Evolutionary conservation across 1,284 basidiomycete species (phyloP).

Genomic region (Melampsora americana): DNA sequence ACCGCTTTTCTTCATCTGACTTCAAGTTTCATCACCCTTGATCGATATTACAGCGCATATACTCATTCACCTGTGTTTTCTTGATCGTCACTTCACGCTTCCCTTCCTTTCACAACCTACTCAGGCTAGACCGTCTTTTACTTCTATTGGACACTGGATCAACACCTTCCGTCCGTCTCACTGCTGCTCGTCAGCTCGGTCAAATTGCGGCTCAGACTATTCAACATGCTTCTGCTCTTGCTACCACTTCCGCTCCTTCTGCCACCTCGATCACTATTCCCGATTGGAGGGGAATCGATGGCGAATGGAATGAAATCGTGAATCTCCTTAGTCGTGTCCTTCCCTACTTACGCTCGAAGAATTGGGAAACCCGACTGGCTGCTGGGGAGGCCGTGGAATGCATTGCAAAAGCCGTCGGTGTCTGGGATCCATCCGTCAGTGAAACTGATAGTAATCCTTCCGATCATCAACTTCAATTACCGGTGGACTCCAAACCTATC

Average conservation of each 20-base stretch:
- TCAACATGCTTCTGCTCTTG: conserved; percentile 47
- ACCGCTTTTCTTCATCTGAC: conserved; percentile 1
- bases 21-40: neutral
- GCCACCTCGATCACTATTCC: conserved; percentile 41
- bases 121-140: conserved; percentile 81
- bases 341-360: conserved; percentile 81
- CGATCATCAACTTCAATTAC: neutral
- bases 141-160: conserved; percentile 86
- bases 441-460: conserved; percentile 36
- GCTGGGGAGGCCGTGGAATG: conserved; percentile 79
- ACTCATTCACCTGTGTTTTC: conserved; percentile 8
- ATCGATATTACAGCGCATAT: neutral
- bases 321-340: conserved; percentile 77
- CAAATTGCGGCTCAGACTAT: conserved; percentile 79
- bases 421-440: conserved; percentile 66
- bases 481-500: conserved; percentile 45
- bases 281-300: conserved; percentile 60
- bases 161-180: conserved; percentile 74
- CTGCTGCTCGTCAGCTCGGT: conserved; percentile 86
- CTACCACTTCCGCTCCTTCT: conserved; percentile 44
- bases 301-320: conserved; percentile 73
- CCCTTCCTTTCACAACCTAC: conserved; percentile 1
- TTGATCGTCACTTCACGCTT: neutral
- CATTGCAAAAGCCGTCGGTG: conserved; percentile 75
- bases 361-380: conserved; percentile 77